Conservation (phyloP, 2,329 filamentous ascomycete species). For the Pestalotiopsis fici region DNA sequence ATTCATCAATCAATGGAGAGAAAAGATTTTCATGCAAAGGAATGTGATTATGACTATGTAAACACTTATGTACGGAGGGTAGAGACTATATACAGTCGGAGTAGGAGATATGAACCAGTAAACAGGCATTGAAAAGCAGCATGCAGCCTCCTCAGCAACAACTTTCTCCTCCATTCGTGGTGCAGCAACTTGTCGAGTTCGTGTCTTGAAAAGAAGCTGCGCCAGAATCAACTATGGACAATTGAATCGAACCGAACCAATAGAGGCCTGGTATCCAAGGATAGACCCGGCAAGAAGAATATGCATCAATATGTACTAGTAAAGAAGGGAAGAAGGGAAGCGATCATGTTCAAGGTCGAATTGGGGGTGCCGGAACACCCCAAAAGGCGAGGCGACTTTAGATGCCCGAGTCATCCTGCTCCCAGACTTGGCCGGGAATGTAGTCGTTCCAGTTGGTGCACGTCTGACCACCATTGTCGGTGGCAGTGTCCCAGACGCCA, state of each 20-base stretch:
- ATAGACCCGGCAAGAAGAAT: neutral
- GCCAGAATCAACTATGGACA: neutral
- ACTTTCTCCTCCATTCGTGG: neutral
- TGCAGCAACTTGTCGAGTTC: neutral
- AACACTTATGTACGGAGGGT: neutral
- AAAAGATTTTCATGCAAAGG: neutral
- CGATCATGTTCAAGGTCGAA: neutral
- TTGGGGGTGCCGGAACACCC: too few relatives aligned
- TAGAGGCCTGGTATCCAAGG: neutral
- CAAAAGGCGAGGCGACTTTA: neutral
- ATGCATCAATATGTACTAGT: neutral
- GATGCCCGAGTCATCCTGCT: conserved; percentile 5
- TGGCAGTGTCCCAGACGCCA: neutral
- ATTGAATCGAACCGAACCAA: neutral
- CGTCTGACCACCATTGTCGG: neutral
- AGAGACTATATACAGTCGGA: neutral
- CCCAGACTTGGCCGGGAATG: neutral
- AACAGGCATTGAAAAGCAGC: neutral
- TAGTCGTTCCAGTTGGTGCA: neutral
- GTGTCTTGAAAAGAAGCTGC: neutral
- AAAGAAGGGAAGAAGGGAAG: neutral
- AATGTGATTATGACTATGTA: neutral
- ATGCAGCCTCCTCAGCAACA: neutral
- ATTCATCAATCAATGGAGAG: neutral
- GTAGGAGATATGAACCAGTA: neutral